phyloP scores from a whole-genome alignment of 257 asterid genomes.

The Asclepias syriaca region DNA sequence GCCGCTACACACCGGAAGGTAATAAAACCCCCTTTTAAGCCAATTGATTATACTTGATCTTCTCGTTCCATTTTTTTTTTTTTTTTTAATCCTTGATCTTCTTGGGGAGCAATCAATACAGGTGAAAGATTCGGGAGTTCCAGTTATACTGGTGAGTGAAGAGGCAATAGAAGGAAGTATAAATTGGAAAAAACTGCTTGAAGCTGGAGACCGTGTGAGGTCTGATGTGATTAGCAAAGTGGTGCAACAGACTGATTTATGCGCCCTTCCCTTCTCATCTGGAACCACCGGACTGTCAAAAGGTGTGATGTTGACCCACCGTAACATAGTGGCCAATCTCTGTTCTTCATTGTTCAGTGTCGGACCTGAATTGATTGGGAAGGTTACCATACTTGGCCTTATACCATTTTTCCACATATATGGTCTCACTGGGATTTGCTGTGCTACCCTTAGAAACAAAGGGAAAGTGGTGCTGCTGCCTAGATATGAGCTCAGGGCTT shows the following conservation, averaged over 20 bases:
- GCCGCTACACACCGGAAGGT: constrained; percentile 77
- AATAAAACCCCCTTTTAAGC: not conserved
- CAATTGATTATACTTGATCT: no score
- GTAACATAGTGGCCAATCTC: constrained; percentile 78
- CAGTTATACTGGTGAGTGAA: constrained; percentile 68
- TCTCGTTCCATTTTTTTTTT: not conserved
- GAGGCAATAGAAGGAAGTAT: constrained; percentile 69
- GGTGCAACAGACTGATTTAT: constrained; percentile 62
- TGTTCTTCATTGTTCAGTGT: constrained; percentile 81
- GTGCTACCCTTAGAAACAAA: constrained; percentile 82
- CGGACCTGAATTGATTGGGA: constrained; percentile 72
- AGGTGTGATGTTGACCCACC: constrained; percentile 92
- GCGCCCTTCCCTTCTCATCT: constrained; percentile 94
- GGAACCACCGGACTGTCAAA: constrained; percentile 92
- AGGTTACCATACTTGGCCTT: constrained; percentile 66
- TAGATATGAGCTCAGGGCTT: constrained; percentile 65
- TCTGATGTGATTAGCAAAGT: constrained; percentile 37
- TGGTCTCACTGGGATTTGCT: constrained; percentile 89
- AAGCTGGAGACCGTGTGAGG: constrained; percentile 73
- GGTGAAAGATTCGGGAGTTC: constrained; percentile 82
- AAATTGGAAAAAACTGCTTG: constrained; percentile 65
- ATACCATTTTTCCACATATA: constrained; percentile 92
- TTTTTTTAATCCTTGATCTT: not conserved
- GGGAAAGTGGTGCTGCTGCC: constrained; percentile 90
- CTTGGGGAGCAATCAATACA: constrained; percentile 11